phyloP scores from a whole-genome alignment of 2,329 filamentous ascomycete species.

The Fusarium globosum region DNA sequence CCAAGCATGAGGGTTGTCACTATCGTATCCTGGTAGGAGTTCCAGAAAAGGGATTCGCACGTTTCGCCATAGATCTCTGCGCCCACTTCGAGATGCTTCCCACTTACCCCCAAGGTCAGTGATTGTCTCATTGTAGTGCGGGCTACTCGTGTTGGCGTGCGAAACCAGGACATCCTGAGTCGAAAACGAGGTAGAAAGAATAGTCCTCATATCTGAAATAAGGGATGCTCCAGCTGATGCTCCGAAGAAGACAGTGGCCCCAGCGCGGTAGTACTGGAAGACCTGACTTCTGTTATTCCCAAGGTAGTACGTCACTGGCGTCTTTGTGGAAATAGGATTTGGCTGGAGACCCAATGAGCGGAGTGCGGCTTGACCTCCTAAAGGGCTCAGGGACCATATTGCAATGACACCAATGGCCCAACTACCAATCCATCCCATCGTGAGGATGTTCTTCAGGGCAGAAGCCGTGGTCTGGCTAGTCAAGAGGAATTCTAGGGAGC shows the following conservation, averaged over 20 bases:
- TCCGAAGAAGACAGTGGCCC: not conserved
- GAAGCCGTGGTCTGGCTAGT: not conserved
- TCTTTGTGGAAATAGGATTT: fast-evolving
- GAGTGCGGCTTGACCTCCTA: not conserved
- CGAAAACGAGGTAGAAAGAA: not conserved
- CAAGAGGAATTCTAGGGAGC: not conserved
- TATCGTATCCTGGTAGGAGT: not conserved
- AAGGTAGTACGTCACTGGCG: not conserved
- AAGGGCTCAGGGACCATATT: not conserved
- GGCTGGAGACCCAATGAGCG: not conserved
- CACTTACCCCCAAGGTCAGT: not conserved
- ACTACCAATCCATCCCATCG: not conserved
- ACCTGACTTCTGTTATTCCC: not conserved
- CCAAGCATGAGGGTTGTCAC: not conserved
- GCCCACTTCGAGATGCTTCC: not conserved
- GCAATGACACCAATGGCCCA: not conserved
- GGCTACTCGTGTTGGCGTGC: not conserved
- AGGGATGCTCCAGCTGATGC: fast-evolving
- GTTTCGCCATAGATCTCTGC: not conserved
- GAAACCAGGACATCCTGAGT: not conserved
- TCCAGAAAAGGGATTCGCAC: not conserved
- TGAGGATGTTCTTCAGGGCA: not conserved
- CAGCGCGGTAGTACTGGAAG: fast-evolving
- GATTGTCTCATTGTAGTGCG: not conserved
- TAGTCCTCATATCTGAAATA: not conserved